Evolutionary conservation across 768 basidiomycete species (phyloP).

Genomic region (Hygrocybe coccinea): DNA sequence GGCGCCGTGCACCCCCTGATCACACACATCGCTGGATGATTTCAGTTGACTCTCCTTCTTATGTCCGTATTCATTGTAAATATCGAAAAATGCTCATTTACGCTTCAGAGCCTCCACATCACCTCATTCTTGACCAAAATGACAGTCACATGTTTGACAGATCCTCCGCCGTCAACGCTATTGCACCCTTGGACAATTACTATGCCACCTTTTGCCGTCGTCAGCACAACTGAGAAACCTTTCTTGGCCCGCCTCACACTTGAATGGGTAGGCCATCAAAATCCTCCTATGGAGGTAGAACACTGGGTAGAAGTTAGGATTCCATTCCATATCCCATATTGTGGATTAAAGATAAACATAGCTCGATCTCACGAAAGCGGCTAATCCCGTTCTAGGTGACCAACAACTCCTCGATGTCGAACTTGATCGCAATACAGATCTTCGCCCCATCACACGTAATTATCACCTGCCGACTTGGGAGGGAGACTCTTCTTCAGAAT

Average conservation of each 20-base stretch:
- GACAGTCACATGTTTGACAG: conserved; percentile 29
- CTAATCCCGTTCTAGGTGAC: conserved; percentile 36
- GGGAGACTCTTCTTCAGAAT: not conserved
- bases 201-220: conserved; percentile 42
- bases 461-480: conserved; percentile 22
- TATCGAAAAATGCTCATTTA: not conserved
- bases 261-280: conserved; percentile 17
- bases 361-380: conserved; percentile 39
- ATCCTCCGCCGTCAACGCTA: conserved; percentile 12
- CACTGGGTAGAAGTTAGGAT: conserved; percentile 52
- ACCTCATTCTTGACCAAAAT: conserved; percentile 42
- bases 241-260: conserved; percentile 40
- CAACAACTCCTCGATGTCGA: conserved; percentile 53
- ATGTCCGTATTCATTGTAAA: conserved; percentile 31
- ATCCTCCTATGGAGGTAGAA: conserved; percentile 40
- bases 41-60: conserved; percentile 48
- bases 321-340: not conserved
- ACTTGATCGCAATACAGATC: conserved; percentile 42
- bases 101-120: conserved; percentile 35
- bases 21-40: conserved; percentile 55
- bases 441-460: conserved; percentile 31
- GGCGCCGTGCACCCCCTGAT: conserved; percentile 23
- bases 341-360: conserved; percentile 13
- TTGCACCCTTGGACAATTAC: conserved; percentile 20
- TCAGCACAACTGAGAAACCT: conserved; percentile 38